These are phyloP conservation scores for Scheffersomyces stipitis DNA, from an alignment of 805 yeast genomes.

Conservation along the genomic window DNA sequence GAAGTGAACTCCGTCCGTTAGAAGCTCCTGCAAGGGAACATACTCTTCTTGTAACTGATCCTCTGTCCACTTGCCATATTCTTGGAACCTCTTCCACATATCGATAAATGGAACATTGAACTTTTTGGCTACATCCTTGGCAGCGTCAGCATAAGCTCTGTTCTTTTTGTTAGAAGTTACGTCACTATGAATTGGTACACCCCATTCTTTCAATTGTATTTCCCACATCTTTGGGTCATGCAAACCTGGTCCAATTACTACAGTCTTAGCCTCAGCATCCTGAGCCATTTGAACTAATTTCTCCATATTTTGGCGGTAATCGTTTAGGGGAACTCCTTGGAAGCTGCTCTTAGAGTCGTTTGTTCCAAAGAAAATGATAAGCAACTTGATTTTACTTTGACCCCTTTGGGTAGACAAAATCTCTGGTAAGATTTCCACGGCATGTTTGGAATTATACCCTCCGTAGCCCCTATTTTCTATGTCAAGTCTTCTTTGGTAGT, in stretches of 20 bases:
- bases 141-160: slow-evolving; percentile 50
- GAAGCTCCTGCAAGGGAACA: slow-evolving; percentile 15
- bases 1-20: slow-evolving; percentile 62
- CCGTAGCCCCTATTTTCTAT: slow-evolving; percentile 71
- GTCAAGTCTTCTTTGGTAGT: slow-evolving; percentile 62
- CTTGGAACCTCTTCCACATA: slow-evolving; percentile 45
- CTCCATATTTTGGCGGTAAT: slow-evolving; percentile 49
- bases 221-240: slow-evolving; percentile 40
- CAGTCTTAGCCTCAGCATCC: slow-evolving; percentile 45
- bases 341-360: slow-evolving; percentile 52
- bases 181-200: slow-evolving; percentile 20
- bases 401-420: slow-evolving; percentile 45
- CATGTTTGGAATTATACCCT: slow-evolving; percentile 75
- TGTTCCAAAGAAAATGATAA: slow-evolving; percentile 75
- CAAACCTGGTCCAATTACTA: slow-evolving; percentile 64
- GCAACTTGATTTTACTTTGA: slow-evolving; percentile 31
- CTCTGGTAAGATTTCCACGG: slow-evolving; percentile 33
- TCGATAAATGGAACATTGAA: slow-evolving; percentile 59
- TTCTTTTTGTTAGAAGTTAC: slow-evolving; percentile 43
- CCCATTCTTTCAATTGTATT: slow-evolving; percentile 12
- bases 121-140: slow-evolving; percentile 45
- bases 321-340: slow-evolving; percentile 50
- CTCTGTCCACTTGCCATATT: slow-evolving; percentile 30
- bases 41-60: slow-evolving; percentile 35
- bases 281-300: slow-evolving; percentile 41